Percentiles rank a stretch among this genome's conserved stretches.
Evolutionary conservation across 257 asterid species (phyloP).

Genomic region (Lycium ferocissimum): DNA sequence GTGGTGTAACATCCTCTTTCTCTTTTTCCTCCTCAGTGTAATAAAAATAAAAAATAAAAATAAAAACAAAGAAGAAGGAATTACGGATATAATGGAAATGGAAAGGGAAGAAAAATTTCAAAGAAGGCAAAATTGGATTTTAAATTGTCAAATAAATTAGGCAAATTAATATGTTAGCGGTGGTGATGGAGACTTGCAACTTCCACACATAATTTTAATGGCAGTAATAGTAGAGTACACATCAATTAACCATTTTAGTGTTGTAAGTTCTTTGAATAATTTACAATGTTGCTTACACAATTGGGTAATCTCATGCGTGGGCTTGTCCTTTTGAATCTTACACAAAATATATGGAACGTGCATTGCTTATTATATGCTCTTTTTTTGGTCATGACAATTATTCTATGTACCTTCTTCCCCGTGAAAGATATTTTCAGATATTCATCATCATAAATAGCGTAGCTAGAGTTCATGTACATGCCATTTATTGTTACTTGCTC

Average conservation of each 20-base stretch:
- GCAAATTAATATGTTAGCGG: neutral
- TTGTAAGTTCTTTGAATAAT: neutral
- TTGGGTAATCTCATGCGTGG: neutral
- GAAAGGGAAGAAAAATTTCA: neutral
- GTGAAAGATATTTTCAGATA: slow-evolving; percentile 2
- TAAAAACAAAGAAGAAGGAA: neutral
- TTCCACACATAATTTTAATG: neutral
- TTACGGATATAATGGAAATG: neutral
- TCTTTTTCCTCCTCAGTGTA: no score
- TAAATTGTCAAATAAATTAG: neutral
- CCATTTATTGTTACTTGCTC: neutral
- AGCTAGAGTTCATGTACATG: neutral
- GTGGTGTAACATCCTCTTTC: no score
- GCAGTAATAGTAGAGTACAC: neutral
- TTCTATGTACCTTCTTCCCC: neutral
- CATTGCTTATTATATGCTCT: slow-evolving; percentile 5
- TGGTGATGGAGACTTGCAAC: slow-evolving; percentile 8
- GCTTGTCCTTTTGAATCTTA: neutral
- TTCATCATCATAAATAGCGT: neutral
- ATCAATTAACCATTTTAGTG: slow-evolving; percentile 19
- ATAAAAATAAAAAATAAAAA: no score
- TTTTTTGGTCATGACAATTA: neutral
- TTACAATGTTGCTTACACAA: slow-evolving; percentile 16
- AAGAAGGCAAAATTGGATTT: slow-evolving; percentile 1
- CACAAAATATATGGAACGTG: neutral